Evolutionary conservation across 305 asterid species (phyloP).

Genomic region (Fraxinus dipetala): DNA sequence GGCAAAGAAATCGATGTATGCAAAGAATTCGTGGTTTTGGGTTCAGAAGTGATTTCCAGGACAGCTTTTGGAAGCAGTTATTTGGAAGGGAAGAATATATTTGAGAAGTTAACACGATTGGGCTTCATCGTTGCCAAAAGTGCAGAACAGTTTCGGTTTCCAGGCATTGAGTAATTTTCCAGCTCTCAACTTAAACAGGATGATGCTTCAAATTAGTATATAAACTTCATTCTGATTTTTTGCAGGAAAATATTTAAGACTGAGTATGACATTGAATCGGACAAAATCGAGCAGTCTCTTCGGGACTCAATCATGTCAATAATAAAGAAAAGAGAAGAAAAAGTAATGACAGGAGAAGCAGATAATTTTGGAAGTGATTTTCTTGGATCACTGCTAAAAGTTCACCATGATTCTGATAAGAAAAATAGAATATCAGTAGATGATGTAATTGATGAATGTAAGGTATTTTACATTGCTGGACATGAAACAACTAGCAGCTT

Average conservation of each 20-base stretch:
- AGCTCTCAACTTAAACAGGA: background rate
- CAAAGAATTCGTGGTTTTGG: constrained; percentile 28
- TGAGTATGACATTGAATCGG: constrained; percentile 33
- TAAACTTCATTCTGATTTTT: background rate
- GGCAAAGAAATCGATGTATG: constrained; percentile 39
- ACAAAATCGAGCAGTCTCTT: constrained; percentile 35
- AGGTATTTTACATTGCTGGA: constrained; percentile 48
- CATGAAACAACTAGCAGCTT: constrained; percentile 44
- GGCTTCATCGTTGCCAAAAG: constrained; percentile 21
- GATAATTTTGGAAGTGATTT: constrained; percentile 42
- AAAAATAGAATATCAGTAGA: constrained; percentile 30
- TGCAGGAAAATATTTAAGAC: constrained; percentile 30
- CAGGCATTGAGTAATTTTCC: constrained; percentile 29
- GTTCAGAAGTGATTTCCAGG: constrained; percentile 46
- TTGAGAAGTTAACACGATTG: constrained; percentile 32
- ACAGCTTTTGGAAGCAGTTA: constrained; percentile 57
- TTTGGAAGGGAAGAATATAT: constrained; percentile 41
- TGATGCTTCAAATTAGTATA: background rate
- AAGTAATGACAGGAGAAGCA: constrained; percentile 21
- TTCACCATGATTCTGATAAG: constrained; percentile 36
- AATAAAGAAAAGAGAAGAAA: constrained; percentile 39
- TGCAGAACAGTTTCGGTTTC: constrained; percentile 21
- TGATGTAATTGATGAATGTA: constrained; percentile 43
- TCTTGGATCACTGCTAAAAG: constrained; percentile 39
- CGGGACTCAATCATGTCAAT: constrained; percentile 30